Evolutionary conservation across 1,284 basidiomycete species (phyloP), one percentile per base, ranked within the genome.

Genomic region (Mycena sp.): DNA sequence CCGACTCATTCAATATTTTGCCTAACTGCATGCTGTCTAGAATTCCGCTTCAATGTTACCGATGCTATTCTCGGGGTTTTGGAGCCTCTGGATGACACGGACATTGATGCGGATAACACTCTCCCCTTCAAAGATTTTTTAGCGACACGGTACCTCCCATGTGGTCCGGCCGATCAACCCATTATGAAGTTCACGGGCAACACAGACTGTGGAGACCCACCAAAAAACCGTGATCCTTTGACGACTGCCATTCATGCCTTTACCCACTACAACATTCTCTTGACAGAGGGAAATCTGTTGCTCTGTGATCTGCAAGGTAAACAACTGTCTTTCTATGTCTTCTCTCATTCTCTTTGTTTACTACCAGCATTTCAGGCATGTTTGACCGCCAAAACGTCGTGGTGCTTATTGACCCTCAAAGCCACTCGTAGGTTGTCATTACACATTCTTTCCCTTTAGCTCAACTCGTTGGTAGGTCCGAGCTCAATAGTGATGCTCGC

Each of bases 221-320:
- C 61, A 0, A 25, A 16, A 7, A 2, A 26, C 16, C 9, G 14
- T 23, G 55, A 59, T 23, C 0, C 50, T 3, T 10, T 64, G 26
- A 58, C 53, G 6, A 26, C 23, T 9, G 51, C 51, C 2, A 41
- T 64, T 23, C 62, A 64, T 38, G 43, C 62, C 6, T 64, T 64
- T 28, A 43, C 62, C 1, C 62, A 64, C 41, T 64, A 32, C 17
- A 32, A 28, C 6, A 12, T 38, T 0, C 0, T 41, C 1, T 59
- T 54, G 28, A 54, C 62, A 2, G 29, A 12, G 0, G 7, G 44
- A 1, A 6, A 23, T 2, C 17, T 55, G 1, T 30, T 51, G 0
- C 35, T 64, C 6, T 64, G 62, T 25, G 62, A 64, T 38, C 44
- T 64, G 5, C 62, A 64, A 64, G 62, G 61, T 58, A n/a, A n/a